Evolutionary conservation across 345 rosid genomes (phyloP).

Genomic region (Cardamine occulta): DNA sequence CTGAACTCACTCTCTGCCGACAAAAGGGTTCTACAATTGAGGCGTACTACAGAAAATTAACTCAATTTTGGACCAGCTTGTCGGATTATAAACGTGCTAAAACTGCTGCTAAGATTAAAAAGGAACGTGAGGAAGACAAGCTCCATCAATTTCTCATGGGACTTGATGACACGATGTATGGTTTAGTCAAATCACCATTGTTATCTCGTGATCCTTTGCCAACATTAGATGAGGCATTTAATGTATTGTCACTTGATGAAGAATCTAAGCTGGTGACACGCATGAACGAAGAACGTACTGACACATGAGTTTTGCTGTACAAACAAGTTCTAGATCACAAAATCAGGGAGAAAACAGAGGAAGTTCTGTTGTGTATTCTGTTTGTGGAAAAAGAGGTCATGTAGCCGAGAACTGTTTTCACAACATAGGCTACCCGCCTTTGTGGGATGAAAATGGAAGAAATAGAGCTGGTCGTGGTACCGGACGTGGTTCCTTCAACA

Average conservation of each 20-base stretch:
- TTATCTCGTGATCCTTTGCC: background rate
- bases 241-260: background rate
- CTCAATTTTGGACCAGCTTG: background rate
- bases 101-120: background rate
- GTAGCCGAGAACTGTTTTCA: no score
- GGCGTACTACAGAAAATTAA: background rate
- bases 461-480: no score
- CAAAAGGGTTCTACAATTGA: background rate
- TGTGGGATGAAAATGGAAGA: no score
- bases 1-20: background rate
- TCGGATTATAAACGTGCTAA: background rate
- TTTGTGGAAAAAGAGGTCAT: no score
- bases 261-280: background rate
- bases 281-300: background rate
- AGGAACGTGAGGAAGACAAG: background rate
- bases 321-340: background rate
- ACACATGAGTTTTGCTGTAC: background rate
- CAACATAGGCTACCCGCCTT: no score
- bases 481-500: no score
- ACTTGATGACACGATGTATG: background rate
- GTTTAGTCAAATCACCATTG: background rate
- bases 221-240: background rate
- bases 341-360: no score
- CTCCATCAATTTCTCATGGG: background rate
- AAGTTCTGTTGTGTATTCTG: no score